phyloP scores from a whole-genome alignment of 1,284 basidiomycete species.

The Amylostereum chailletii region DNA sequence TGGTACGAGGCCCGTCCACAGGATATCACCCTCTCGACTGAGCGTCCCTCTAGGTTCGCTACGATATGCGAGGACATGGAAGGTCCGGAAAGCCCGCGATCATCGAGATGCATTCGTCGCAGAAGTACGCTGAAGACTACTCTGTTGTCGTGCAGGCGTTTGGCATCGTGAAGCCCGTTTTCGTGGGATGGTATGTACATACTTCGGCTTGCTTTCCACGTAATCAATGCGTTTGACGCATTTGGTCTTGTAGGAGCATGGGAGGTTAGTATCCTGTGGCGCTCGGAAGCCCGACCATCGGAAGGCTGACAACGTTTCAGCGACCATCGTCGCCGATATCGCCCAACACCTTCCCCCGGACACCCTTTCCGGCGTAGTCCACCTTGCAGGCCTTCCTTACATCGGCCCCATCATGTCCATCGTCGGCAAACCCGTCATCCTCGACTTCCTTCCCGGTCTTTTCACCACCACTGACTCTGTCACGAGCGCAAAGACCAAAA shows the following conservation, averaged over 20 bases:
- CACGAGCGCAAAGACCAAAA: conserved; percentile 11
- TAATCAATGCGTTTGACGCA: conserved; percentile 6
- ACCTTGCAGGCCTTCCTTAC: conserved; percentile 14
- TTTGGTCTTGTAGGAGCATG: conserved; percentile 5
- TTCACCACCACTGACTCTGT: conserved; percentile 11
- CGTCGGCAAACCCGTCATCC: conserved; percentile 11
- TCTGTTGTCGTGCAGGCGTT: conserved; percentile 18
- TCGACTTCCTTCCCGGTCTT: conserved; percentile 9
- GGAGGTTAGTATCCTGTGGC: neutral
- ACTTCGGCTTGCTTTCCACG: neutral
- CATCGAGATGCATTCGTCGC: conserved; percentile 13
- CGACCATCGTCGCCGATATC: conserved; percentile 15
- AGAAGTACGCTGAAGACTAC: conserved; percentile 20
- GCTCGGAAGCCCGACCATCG: neutral
- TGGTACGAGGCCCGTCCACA: conserved; percentile 17
- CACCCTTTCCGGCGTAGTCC: conserved; percentile 15
- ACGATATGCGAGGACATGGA: conserved; percentile 24
- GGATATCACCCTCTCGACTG: neutral
- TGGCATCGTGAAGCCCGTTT: conserved; percentile 15
- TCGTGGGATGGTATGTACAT: conserved; percentile 19
- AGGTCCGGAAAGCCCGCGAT: conserved; percentile 15
- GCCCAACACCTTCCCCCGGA: conserved; percentile 10
- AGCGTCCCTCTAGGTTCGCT: conserved; percentile 18
- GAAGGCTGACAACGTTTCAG: conserved; percentile 3
- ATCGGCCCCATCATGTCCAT: conserved; percentile 11